Evolutionary conservation across 768 basidiomycete genomes (phyloP).

Genomic region (Solioccasus polychromus): DNA sequence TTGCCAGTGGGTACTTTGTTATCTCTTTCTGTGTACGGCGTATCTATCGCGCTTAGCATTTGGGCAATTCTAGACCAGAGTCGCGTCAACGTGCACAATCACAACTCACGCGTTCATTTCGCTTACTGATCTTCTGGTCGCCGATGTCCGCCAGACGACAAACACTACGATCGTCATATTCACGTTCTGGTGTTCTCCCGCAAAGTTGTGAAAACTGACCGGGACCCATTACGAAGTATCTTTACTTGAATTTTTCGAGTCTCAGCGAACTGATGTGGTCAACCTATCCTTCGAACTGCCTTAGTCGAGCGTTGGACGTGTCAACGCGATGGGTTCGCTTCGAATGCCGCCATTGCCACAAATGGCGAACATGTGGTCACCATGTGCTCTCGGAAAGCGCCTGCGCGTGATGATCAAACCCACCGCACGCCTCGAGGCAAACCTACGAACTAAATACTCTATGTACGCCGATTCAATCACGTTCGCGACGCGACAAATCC

Average conservation of each 20-base stretch:
- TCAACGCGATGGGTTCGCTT: slow-evolving; percentile 12
- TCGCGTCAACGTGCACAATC: slow-evolving; percentile 3
- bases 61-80: slow-evolving; percentile 16
- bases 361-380: slow-evolving; percentile 34
- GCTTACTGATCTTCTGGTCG: neutral
- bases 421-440: slow-evolving; percentile 31
- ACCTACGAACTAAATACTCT: slow-evolving; percentile 25
- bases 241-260: too few relatives aligned
- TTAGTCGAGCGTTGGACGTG: slow-evolving; percentile 14
- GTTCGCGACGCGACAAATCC: slow-evolving; percentile 10
- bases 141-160: slow-evolving; percentile 1
- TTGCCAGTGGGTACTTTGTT: neutral
- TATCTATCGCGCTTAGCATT: neutral
- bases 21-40: neutral
- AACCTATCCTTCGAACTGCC: too few relatives aligned
- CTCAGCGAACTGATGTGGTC: slow-evolving; percentile 4
- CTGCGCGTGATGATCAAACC: slow-evolving; percentile 22
- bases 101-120: slow-evolving; percentile 13
- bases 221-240: too few relatives aligned
- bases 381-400: slow-evolving; percentile 32
- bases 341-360: slow-evolving; percentile 26
- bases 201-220: too few relatives aligned
- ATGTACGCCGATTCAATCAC: slow-evolving; percentile 25
- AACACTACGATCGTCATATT: neutral
- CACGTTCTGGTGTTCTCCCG: neutral